A percentile compares a stretch with the other conserved stretches of the same genome.
These are phyloP conservation scores for Cordia subcordata DNA, from an alignment of 257 asterid species.

Conservation along the genomic window DNA sequence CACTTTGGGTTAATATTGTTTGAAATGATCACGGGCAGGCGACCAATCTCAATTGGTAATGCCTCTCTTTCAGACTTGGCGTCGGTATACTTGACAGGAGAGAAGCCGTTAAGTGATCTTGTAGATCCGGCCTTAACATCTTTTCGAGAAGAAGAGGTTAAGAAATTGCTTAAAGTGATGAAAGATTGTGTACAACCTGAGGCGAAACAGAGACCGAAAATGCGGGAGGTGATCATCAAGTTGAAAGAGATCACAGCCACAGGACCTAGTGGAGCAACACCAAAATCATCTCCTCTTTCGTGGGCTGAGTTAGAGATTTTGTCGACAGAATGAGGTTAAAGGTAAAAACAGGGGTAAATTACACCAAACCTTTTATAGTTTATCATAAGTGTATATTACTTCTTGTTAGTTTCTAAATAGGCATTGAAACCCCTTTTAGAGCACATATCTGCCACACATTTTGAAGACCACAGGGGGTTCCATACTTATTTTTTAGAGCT, in stretches of 20 bases:
- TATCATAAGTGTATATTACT: too few species aligned
- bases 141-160: constrained; percentile 43
- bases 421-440: too few species aligned
- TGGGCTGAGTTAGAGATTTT: constrained; percentile 35
- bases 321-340: constrained; percentile 15
- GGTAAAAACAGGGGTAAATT: background rate
- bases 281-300: constrained; percentile 35
- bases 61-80: constrained; percentile 54
- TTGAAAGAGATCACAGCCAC: constrained; percentile 55
- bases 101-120: constrained; percentile 28
- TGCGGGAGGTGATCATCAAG: constrained; percentile 40
- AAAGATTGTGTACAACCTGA: constrained; percentile 39
- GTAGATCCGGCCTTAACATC: constrained; percentile 60
- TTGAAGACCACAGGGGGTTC: too few species aligned
- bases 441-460: too few species aligned
- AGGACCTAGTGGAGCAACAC: constrained; percentile 31
- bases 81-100: constrained; percentile 41
- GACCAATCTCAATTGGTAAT: constrained; percentile 29
- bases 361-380: background rate
- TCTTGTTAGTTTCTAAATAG: background rate
- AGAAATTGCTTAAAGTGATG: constrained; percentile 42
- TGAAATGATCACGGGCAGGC: constrained; percentile 78
- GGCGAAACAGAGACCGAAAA: constrained; percentile 41
- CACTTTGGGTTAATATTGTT: constrained; percentile 68
- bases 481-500: too few species aligned